Evolutionary conservation across 305 asterid genomes (phyloP), one percentile per base, ranked within the genome.

Genomic region (Rubia peregrina): DNA sequence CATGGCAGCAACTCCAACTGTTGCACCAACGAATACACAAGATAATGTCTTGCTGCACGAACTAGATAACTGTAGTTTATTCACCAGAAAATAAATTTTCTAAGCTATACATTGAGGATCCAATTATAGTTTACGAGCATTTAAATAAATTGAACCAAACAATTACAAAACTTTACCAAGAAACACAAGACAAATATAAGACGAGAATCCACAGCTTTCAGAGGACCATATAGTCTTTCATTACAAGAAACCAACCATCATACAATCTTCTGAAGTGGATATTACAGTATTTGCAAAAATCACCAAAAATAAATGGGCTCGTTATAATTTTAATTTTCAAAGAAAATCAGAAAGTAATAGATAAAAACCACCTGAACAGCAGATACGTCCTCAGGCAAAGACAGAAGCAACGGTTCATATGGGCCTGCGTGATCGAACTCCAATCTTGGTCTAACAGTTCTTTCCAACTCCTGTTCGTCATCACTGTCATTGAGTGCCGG

Each of bases 401-500:
- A 90, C 62, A 92, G 85, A 77, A 83, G 67, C 73, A 92, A 85
- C 55, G 97, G 93, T 77, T 90, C 98, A 68, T 86, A 90, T 7
- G 91, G 87, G 43, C 95, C 91, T 40, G 77, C 68, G 67, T 71
- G 84, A 75, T 87, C 84, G 74, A 83, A 51, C 74, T 85, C 91
- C 83, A 81, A 76, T 67, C 86, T 87, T 71, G 88, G 77, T 61
- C 78, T 70, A 66, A 70, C 66, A 44, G 75, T 63, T 46, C 68
- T 75, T 62, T 61, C 49, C 65, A 51, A 51, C 57, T 56, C 21
- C 51, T 51, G 81, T 66, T 79, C 81, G 26, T 72, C 75, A 60
- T 70, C 81, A 9, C 69, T 77, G 9, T 73, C 81, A 68, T 73
- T 79, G 11, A 24, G 68, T 69, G 77, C 79, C 56, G 46, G 55